Evolutionary conservation across 306 rosid genomes (phyloP), one percentile per base, ranked within the genome.

Genomic region (Casuarina glauca): DNA sequence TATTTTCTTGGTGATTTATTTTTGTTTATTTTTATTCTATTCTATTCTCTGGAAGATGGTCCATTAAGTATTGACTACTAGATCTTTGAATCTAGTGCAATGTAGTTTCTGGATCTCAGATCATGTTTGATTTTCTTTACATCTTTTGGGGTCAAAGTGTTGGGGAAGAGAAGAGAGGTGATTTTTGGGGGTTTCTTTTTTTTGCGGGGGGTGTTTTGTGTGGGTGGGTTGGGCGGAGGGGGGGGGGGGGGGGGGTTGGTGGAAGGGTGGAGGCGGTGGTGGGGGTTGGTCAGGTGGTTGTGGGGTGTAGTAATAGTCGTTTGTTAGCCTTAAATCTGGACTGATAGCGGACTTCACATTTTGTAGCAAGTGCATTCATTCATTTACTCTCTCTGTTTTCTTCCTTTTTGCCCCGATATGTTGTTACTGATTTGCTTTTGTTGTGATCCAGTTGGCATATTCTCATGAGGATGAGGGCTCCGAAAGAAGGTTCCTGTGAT

Each of bases 391-490:
- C 1, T 53, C 49, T 52, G 11, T 51, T 53, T 53, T 76, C 26
- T 44, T 50, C 52, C 45, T 35, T 74, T 75, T 48, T 72, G 49
- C 42, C 67, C 20, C 54, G 41, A 69, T 53, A 57, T 55, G 35
- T n/a, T 45, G 82, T 46, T 76, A 69, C 74, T 85, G 77, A 72
- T 70, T 70, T 58, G 80, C 64, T 26, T 44, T 80, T 52, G 74
- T 82, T 74, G 76, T 83, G 66, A 66, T 77, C 80, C 79, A 86
- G 99, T 82, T 93, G 97, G 99, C 99, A 93, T 82, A 82, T 95
- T 75, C 84, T 93, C 74, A 95, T 95, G 99, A 89, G 99, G 82
- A 91, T 95, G 97, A 86, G 58, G 84, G 86, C 82, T 87, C 97
- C 99, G 52, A 90, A 84, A 86, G 88, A 89, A 53, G 96, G 93